Evolutionary conservation across 2,329 filamentous ascomycete species (phyloP), one percentile per base, ranked within the genome.

Genomic region (Macrophomina tecta): DNA sequence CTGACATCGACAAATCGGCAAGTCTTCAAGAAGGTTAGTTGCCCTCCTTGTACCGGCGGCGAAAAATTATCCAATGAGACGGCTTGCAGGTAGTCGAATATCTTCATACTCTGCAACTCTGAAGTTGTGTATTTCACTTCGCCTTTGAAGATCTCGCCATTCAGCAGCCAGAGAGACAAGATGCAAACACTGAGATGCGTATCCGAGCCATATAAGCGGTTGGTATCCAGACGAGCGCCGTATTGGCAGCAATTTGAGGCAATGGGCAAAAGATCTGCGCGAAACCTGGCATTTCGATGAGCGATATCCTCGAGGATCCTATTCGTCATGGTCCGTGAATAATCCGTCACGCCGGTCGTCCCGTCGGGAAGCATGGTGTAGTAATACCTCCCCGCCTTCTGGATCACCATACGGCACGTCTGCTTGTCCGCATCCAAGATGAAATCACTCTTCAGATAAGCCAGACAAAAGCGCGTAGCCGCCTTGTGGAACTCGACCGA

Each of bases 221-320:
- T 66, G 2, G 64, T 60, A 45, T 66, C 64, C 30, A 66, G 64
- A 3, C 64, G 45, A 6, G 53, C 64, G 55, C 67, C 52, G 51
- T 69, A 69, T 18, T 61, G 49, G 53, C 67, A 69, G 51, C 66
- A 66, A 18, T 69, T 69, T 2, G 67, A 65, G n/a, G 67, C 53
- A 55, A 69, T 69, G 9, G 68, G 67, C 2, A 68, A 64, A 36
- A 70, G 23, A 23, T 68, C 66, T 3, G 56, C 61, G 28, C 34
- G 61, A 16, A 61, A 46, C 8, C 16, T 63, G 16, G 67, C 67
- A 9, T 58, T 49, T 28, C 68, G 68, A 18, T 66, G 45, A 11
- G 60, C 55, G 30, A 69, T 58, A 14, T 69, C 64, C 23, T 65
- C 63, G 5, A 68, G 42, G 28, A 69, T 68, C 30, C 45, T 45